Evolutionary conservation across 805 yeast genomes (phyloP).

Genomic region (Yamadazyma nakazawae): DNA sequence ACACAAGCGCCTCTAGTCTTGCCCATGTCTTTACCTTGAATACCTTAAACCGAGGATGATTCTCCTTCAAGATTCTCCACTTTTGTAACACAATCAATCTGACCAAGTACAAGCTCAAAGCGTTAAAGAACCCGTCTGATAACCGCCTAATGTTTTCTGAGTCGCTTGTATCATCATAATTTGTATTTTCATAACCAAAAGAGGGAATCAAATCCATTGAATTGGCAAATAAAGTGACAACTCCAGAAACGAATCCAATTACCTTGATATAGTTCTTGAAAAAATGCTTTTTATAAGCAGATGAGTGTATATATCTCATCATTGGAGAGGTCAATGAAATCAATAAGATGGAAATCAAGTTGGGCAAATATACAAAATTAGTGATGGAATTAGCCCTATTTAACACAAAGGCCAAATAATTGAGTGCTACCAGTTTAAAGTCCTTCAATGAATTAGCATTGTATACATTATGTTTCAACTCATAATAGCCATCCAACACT

Average conservation of each 20-base stretch:
- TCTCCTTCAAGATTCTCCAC: conserved; percentile 41
- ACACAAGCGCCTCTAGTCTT: conserved; percentile 28
- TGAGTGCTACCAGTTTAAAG: conserved; percentile 12
- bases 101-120: conserved; percentile 30
- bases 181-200: conserved; percentile 12
- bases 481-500: conserved; percentile 23
- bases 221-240: conserved; percentile 24
- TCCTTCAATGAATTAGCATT: conserved; percentile 10
- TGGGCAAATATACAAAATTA: conserved; percentile 36
- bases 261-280: conserved; percentile 33
- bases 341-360: conserved; percentile 31
- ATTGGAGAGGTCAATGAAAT: conserved; percentile 33
- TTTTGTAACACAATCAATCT: conserved; percentile 35
- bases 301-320: conserved; percentile 18
- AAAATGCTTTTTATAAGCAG: conserved; percentile 19
- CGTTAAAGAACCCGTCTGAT: conserved; percentile 24
- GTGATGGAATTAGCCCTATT: conserved; percentile 29
- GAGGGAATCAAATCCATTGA: conserved; percentile 20
- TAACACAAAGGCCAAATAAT: conserved; percentile 18
- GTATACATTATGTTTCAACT: conserved; percentile 16
- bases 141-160: conserved; percentile 19
- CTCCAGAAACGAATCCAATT: conserved; percentile 35
- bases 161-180: conserved; percentile 11
- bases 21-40: conserved; percentile 29
- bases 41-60: conserved; percentile 31